Base-by-base conservation (phyloP, 495 filamentous ascomycete genomes). In the Penicillium parvum region DNA sequence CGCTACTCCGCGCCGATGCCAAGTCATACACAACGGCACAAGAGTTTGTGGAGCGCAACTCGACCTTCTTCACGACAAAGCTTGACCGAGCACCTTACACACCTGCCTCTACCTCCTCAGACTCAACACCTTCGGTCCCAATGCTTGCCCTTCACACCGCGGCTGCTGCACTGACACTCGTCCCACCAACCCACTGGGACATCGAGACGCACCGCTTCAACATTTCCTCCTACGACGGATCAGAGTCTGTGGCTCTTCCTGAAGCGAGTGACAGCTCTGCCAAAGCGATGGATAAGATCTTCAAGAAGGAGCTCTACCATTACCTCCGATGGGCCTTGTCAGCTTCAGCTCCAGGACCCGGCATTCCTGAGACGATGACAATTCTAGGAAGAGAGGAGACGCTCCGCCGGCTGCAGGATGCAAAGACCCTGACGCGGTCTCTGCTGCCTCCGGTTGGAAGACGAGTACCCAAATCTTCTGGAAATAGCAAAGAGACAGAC, bases 311-410 rank as follows among this genome's bases (percentile, higher is more conserved):
- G 32, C 50, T 71, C 5, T 74, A 81, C 51, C 64, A 72, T 29
- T 77, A 83, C 45, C 62, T 90, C 40, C 77, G 88, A 34, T 85
- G 86, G 80, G 81, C 81, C 1, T 36, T 91, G 21, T 58, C 70
- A 0, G 83, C 66, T 12, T 76, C 74, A 7, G 64, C 65, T 7
- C 64, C 74, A 3, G 88, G 88, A 0, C 82, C 84, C 9, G 55
- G 68, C 2, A 64, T 85, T 15, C 68, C 73, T 0, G 63, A 74
- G 20, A 78, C 71, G 11, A 80, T 94, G 76, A 58, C 37, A 11
- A 64, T 85, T 1, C 57, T 94, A 7, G 86, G 88, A 0, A 75
- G 68, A 45, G 71, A 74, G 5, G 77, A 84, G 61, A 71, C 73
- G 1, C 26, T 86, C 18, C 55, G 53, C 25, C 68, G 88, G 18